Conservation (phyloP, 1,284 basidiomycete genomes). For the Bjerkandera adusta region DNA sequence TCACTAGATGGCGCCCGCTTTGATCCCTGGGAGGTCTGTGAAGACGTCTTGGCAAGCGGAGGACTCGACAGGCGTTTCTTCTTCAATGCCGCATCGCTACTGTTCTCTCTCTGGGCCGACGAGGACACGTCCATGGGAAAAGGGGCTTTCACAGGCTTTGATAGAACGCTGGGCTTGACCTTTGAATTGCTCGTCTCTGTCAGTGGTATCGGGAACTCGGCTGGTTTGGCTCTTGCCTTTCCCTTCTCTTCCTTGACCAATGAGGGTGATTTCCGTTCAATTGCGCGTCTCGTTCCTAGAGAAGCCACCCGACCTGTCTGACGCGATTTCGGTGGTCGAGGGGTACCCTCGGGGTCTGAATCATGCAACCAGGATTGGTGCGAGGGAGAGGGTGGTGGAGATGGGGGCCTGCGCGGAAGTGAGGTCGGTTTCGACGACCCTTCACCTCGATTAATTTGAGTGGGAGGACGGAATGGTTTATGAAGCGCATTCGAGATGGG, state of each 20-base stretch:
- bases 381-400: not conserved
- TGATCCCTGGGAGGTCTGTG: too few species aligned
- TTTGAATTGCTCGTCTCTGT: not conserved
- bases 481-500: constrained; percentile 7
- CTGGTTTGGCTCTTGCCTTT: constrained; percentile 2
- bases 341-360: not conserved
- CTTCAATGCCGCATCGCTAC: not conserved
- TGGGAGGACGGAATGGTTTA: constrained; percentile 11
- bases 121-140: not conserved
- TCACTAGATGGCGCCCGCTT: too few species aligned
- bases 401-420: not conserved
- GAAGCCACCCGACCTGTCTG: not conserved
- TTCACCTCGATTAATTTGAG: not conserved
- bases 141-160: not conserved
- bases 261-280: not conserved
- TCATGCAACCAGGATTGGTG: not conserved
- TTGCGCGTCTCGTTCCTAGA: not conserved
- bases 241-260: not conserved
- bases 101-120: not conserved
- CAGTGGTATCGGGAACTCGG: constrained; percentile 6
- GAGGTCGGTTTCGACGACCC: not conserved
- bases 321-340: constrained; percentile 1
- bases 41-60: not conserved
- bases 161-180: constrained; percentile 16
- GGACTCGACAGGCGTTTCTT: not conserved